Evolutionary conservation across 2,329 filamentous ascomycete species (phyloP).

Genomic region (Aspergillus aculeatus): DNA sequence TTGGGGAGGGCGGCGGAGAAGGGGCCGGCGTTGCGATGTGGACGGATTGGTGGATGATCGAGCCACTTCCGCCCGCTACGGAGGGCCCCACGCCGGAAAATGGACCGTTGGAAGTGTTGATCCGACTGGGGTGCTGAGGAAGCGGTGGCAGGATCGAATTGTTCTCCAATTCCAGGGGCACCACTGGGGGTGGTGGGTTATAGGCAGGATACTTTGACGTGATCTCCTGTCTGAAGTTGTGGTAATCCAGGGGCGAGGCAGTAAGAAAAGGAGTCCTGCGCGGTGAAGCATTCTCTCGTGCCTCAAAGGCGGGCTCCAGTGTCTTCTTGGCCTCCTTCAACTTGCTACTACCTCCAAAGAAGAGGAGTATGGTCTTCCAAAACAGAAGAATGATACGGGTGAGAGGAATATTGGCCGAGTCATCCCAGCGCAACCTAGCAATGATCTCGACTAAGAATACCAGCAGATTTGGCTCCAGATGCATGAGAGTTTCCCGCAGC

Average conservation of each 20-base stretch:
- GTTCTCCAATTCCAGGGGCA: conserved; percentile 86
- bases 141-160: conserved; percentile 86
- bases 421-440: conserved; percentile 70
- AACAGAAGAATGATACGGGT: conserved; percentile 76
- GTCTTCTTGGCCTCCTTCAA: conserved; percentile 72
- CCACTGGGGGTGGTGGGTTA: conserved; percentile 76
- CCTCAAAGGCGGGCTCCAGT: conserved; percentile 58
- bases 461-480: conserved; percentile 66
- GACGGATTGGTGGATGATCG: conserved; percentile 91
- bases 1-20: conserved; percentile 89
- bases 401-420: conserved; percentile 53
- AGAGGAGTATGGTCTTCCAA: conserved; percentile 87
- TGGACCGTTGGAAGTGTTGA: conserved; percentile 61
- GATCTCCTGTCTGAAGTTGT: conserved; percentile 93
- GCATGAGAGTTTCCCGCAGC: conserved; percentile 44
- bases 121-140: conserved; percentile 68
- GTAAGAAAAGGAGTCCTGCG: conserved; percentile 78
- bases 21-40: conserved; percentile 98
- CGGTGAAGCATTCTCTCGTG: conserved; percentile 37
- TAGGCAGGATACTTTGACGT: conserved; percentile 98
- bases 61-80: conserved; percentile 50
- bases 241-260: conserved; percentile 92
- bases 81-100: conserved; percentile 56
- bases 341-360: conserved; percentile 76
- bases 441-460: conserved; percentile 69